phyloP scores from a whole-genome alignment of 805 yeast species.

The Starmerella etchellsii region DNA sequence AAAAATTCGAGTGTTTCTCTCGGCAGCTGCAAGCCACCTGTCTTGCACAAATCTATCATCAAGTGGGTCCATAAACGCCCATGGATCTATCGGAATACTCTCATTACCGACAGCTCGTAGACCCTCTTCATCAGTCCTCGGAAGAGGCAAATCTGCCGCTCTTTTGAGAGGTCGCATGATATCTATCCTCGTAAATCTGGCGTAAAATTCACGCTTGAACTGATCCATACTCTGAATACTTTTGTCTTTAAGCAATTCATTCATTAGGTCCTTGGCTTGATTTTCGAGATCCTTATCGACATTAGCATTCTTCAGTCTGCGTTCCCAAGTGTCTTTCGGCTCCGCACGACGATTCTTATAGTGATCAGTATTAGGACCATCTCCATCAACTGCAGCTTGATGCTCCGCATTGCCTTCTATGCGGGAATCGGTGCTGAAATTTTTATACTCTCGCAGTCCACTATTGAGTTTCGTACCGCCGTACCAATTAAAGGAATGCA shows the following conservation, averaged over 20 bases:
- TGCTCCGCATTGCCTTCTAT: constrained; percentile 57
- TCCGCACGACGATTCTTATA: constrained; percentile 30
- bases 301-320: constrained; percentile 6
- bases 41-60: constrained; percentile 73
- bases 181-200: constrained; percentile 12
- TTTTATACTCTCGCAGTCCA: constrained; percentile 75
- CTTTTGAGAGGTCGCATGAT: constrained; percentile 15
- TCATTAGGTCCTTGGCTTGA: constrained; percentile 21
- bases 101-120: constrained; percentile 20
- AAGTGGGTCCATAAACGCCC: constrained; percentile 76
- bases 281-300: constrained; percentile 23
- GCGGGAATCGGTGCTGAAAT: constrained; percentile 68
- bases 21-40: constrained; percentile 64
- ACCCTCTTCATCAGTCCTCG: constrained; percentile 21
- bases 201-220: constrained; percentile 24
- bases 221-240: constrained; percentile 20
- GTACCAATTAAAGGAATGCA: constrained; percentile 60
- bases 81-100: constrained; percentile 63
- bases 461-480: constrained; percentile 70
- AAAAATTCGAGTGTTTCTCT: constrained; percentile 68
- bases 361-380: constrained; percentile 46
- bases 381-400: constrained; percentile 60
- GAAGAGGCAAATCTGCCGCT: constrained; percentile 13
- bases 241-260: constrained; percentile 11
- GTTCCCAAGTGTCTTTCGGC: constrained; percentile 26